A percentile compares a stretch with the other conserved stretches of the same genome.
phyloP scores from a whole-genome alignment of 2,329 filamentous ascomycete genomes.

The Fusarium sp. region DNA sequence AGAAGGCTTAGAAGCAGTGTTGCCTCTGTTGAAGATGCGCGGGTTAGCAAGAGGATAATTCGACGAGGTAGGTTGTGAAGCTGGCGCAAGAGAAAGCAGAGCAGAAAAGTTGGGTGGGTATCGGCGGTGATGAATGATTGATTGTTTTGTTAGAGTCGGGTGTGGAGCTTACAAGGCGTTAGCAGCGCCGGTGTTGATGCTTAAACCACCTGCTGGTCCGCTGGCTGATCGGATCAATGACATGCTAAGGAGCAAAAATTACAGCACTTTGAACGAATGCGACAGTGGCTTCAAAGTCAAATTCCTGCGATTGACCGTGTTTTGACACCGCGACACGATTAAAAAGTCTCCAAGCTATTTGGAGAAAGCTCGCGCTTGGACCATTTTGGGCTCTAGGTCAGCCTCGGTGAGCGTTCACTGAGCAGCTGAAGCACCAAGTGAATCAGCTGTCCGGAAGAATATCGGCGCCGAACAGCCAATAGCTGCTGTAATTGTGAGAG shows the following conservation, averaged over 20 bases:
- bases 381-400: constrained; percentile 28
- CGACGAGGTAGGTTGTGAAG: constrained; percentile 11
- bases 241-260: constrained; percentile 50
- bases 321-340: constrained; percentile 34
- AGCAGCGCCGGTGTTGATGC: constrained; percentile 71
- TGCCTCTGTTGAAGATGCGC: constrained; percentile 35
- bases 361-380: constrained; percentile 38
- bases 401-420: constrained; percentile 32
- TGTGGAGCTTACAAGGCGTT: constrained; percentile 58
- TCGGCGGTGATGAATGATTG: constrained; percentile 22
- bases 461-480: constrained; percentile 38
- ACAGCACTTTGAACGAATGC: constrained; percentile 29
- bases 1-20: constrained; percentile 48
- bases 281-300: constrained; percentile 35
- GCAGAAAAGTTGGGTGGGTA: constrained; percentile 30
- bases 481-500: constrained; percentile 23
- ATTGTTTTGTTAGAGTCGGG: constrained; percentile 39
- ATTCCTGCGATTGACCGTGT: constrained; percentile 37
- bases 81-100: constrained; percentile 3
- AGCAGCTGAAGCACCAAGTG: constrained; percentile 2
- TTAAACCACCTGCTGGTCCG: constrained; percentile 69
- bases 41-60: constrained; percentile 29
- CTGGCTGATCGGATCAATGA: constrained; percentile 68
- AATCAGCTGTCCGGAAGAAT: constrained; percentile 44
- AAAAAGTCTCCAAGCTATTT: constrained; percentile 32